Conservation (phyloP, 2,329 filamentous ascomycete genomes). For the Gnomoniopsis smithogilvyi region DNA sequence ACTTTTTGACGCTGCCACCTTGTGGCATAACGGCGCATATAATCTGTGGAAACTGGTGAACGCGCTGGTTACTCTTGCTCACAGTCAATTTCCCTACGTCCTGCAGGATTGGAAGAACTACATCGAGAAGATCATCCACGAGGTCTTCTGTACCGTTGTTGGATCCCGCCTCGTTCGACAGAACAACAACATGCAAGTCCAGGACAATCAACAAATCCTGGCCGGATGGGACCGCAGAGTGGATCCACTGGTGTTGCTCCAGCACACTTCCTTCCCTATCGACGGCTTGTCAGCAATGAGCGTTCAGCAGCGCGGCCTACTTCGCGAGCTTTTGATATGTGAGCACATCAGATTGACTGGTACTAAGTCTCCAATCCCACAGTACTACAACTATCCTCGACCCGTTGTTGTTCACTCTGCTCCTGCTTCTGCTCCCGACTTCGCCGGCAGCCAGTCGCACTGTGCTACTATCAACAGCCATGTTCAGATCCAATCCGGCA, state of each 20-base stretch:
- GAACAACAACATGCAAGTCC: neutral
- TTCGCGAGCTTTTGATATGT: conserved; percentile 11
- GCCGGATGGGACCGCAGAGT: conserved; percentile 5
- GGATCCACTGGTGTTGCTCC: conserved; percentile 12
- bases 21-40: conserved; percentile 43
- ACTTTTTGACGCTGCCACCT: conserved; percentile 46
- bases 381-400: neutral
- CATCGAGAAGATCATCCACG: conserved; percentile 17
- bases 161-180: neutral
- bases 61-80: conserved; percentile 38
- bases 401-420: neutral
- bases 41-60: conserved; percentile 48
- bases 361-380: neutral
- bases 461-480: neutral
- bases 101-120: conserved; percentile 20
- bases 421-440: neutral
- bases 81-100: conserved; percentile 24
- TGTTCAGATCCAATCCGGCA: neutral
- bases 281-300: conserved; percentile 7
- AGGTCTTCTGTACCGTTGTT: conserved; percentile 13
- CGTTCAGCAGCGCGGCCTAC: conserved; percentile 8
- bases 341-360: conserved; percentile 11
- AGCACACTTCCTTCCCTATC: conserved; percentile 2
- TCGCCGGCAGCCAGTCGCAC: neutral
- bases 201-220: conserved; percentile 10